Base-by-base conservation (phyloP, 129 eudicot genomes). In the Sambucus nigra region DNA sequence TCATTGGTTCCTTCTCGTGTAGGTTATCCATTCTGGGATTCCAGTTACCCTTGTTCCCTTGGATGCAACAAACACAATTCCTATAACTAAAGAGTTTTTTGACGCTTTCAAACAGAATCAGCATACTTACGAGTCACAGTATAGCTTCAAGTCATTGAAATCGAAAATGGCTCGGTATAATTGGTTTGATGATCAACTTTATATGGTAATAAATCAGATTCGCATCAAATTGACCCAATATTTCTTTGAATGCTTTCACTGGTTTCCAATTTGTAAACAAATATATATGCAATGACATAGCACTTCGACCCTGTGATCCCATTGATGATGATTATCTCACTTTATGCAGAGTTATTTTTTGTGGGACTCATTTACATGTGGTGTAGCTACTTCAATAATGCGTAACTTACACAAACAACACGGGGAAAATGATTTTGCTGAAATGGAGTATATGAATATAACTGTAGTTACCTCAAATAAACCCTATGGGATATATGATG, bases 11-110 rank as follows among this genome's bases (percentile, higher is more conserved):
- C 8, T 12, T 32, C 5, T 63, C 22, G 20, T 65, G 47, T 63
- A 88, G 94, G 96, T 88, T 60, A 66, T 80, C 50, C 91, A 88
- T 68, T 88, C 96, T 18, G 87, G 87, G 6, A 78, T 88, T 64
- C 96, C 96, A 10, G 52, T 80, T 32, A 88, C 96, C 26, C 79
- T 88, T 25, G 87, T 88, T 47, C 94, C 96, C 18, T 57, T 88
- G 33, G 94, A 77, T 73, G 94, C 96, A 59, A 88, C 96, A 62
- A 78, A 88, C 75, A 88, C 96, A 32, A 83, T 88, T 41, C 94
- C 94, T 19, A 63, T 77, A 53, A 70, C 79, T 25, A 39, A 55
- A 27, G 39, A 67, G 16, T 88, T 88, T 48, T 83, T 76, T 27
- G 70, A 77, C 15, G 68, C 65, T 44, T 75, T 83, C 41, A 82